Evolutionary conservation across 2,329 filamentous ascomycete species (phyloP), one percentile per base, ranked within the genome.

Genomic region (Stemphylium lycopersici): DNA sequence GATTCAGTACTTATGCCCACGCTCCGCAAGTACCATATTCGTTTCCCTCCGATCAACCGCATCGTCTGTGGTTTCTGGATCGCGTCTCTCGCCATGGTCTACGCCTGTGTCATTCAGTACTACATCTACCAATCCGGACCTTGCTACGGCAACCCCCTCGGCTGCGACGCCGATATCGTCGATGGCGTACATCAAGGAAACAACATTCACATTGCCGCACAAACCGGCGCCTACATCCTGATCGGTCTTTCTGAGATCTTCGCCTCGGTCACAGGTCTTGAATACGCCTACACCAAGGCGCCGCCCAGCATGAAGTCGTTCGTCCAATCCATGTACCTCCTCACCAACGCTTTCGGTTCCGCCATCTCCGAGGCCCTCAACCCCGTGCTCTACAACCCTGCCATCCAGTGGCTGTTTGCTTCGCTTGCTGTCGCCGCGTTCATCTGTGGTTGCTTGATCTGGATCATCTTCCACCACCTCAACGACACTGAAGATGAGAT

Each of bases 301-400:
- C 78, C 78, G 4, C 75, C 77, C 1, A 72, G 61, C 63, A 80
- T 80, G 78, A 79, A 79, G 67, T 78, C 75, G 0, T 79, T 80
- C 57, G 76, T 80, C 24, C 77, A 79, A 61, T 73, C 81, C 81
- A 76, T 87, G 54, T 86, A 81, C 69, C 81, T 86, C 47, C 80
- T 87, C 61, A 86, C 84, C 59, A 84, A 81, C 59, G 85, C 84
- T 6, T 81, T 87, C 50, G 83, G 83, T 6, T 80, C 84, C 1
- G 84, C 84, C 50, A 79, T 90, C 22, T 84, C 83, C 7, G 84
- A 88, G 69, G 87, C 86, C 0, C 76, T 90, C 8, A 82, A 84
- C 15, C 84, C 86, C 0, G 78, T 82, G 3, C 80, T 85, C 2
- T 82, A 83, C 55, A 84, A 90, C 62, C 88, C 88, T 4, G 81